phyloP scores from a whole-genome alignment of 257 asterid species.

The Apocynum venetum region DNA sequence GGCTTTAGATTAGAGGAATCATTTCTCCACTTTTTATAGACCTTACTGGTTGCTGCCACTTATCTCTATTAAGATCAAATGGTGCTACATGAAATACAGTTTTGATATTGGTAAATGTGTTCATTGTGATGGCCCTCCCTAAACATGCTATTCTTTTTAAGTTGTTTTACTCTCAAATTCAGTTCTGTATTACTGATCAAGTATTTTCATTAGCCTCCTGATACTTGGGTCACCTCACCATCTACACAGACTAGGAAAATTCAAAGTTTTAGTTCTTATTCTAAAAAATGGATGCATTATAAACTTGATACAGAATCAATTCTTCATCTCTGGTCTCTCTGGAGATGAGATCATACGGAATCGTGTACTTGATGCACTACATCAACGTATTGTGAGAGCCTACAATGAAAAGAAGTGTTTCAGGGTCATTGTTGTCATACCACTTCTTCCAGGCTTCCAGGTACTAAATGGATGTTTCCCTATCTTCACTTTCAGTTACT shows the following conservation, averaged over 20 bases:
- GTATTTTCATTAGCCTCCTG: background rate
- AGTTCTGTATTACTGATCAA: background rate
- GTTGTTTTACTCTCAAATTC: background rate
- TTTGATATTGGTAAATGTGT: background rate
- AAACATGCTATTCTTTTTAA: background rate
- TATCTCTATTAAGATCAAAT: background rate
- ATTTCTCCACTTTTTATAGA: background rate
- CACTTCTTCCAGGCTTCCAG: conserved; percentile 98
- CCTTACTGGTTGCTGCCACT: background rate
- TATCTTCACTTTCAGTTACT: conserved; percentile 14
- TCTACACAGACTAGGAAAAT: background rate
- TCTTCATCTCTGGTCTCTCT: conserved; percentile 93
- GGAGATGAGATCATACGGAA: conserved; percentile 84
- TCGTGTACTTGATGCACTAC: conserved; percentile 79
- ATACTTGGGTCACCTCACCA: conserved; percentile 5
- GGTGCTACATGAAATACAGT: background rate
- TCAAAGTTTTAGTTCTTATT: conserved; percentile 14
- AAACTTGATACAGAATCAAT: conserved; percentile 72
- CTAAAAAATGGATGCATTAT: conserved; percentile 27
- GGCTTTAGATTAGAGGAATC: background rate
- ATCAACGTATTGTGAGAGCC: conserved; percentile 77
- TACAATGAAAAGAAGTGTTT: conserved; percentile 77
- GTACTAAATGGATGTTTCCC: conserved; percentile 31
- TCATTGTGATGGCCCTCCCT: background rate
- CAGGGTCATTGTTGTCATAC: conserved; percentile 89